phyloP scores from a whole-genome alignment of 192 early-diverging fungal genomes.

The Irineochytrium annulatum region DNA sequence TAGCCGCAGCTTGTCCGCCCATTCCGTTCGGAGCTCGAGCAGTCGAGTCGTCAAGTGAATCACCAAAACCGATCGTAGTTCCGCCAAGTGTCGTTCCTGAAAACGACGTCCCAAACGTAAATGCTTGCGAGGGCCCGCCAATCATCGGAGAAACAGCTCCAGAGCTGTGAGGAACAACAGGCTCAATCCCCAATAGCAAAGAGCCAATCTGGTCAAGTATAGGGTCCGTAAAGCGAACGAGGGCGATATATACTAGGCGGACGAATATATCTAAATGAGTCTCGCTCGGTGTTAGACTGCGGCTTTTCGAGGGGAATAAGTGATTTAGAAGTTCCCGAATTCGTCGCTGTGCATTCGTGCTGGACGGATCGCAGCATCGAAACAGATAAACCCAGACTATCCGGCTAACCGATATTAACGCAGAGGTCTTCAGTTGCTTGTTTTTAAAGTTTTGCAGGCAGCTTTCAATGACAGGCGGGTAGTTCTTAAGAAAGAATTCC shows the following conservation, averaged over 20 bases:
- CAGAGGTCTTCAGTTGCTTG: conserved; percentile 44
- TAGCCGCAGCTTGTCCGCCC: background rate
- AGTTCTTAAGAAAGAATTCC: conserved; percentile 83
- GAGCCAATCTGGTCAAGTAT: conserved; percentile 65
- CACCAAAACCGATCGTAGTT: background rate
- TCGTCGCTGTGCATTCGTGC: conserved; percentile 40
- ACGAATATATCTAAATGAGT: conserved; percentile 64
- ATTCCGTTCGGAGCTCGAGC: background rate
- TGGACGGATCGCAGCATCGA: conserved; percentile 68
- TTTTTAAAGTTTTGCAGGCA: conserved; percentile 34
- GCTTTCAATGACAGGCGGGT: conserved; percentile 45
- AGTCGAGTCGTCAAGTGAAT: background rate
- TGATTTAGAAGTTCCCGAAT: conserved; percentile 56
- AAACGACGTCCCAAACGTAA: background rate
- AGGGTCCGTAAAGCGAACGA: conserved; percentile 60
- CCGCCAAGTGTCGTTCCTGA: too few relatives aligned
- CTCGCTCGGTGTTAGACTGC: conserved; percentile 58
- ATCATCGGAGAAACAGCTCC: background rate
- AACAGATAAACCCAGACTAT: conserved; percentile 94
- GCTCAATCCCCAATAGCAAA: conserved; percentile 61
- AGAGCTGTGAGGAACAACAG: too few relatives aligned
- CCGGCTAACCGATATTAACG: conserved; percentile 73
- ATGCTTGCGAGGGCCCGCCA: background rate
- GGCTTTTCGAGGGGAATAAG: conserved; percentile 60
- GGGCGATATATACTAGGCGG: conserved; percentile 66